phyloP scores from a whole-genome alignment of 1,284 basidiomycete genomes.

The Cryptococcus sp. region DNA sequence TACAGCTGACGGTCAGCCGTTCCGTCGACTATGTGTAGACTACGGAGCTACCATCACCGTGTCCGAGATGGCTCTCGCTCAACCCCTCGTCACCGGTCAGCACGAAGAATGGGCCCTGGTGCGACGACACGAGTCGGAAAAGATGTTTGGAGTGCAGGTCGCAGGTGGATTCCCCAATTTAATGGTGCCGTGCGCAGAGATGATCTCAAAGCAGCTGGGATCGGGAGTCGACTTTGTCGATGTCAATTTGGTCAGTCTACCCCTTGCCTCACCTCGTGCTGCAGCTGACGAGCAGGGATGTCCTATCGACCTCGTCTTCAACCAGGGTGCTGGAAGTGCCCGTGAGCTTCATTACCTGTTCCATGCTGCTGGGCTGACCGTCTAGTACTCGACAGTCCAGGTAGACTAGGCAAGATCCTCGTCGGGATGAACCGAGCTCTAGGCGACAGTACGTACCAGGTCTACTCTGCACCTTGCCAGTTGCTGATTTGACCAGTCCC shows the following conservation, averaged over 20 bases:
- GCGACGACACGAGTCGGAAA: constrained; percentile 77
- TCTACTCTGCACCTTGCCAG: background rate
- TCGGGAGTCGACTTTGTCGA: constrained; percentile 80
- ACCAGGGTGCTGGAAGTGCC: constrained; percentile 82
- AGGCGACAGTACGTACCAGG: constrained; percentile 59
- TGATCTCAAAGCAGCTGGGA: constrained; percentile 63
- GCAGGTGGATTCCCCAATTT: constrained; percentile 49
- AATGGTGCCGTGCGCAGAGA: constrained; percentile 71
- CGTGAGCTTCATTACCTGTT: constrained; percentile 36
- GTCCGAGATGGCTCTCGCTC: constrained; percentile 82
- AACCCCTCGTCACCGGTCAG: constrained; percentile 72
- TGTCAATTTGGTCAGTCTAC: constrained; percentile 57
- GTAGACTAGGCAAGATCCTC: constrained; percentile 77
- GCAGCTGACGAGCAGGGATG: constrained; percentile 62
- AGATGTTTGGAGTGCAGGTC: constrained; percentile 82
- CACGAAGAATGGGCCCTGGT: constrained; percentile 89
- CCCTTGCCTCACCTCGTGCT: no score
- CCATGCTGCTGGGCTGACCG: constrained; percentile 6
- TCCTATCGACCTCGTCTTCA: constrained; percentile 94
- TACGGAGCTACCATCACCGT: constrained; percentile 93
- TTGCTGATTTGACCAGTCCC: constrained; percentile 52
- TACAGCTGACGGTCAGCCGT: constrained; percentile 61
- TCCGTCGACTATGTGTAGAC: constrained; percentile 78
- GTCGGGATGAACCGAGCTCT: constrained; percentile 87
- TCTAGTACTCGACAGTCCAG: constrained; percentile 73